These are phyloP conservation scores for Spinellus fusiger DNA, from an alignment of 192 early-diverging fungal species.

Conservation along the genomic window DNA sequence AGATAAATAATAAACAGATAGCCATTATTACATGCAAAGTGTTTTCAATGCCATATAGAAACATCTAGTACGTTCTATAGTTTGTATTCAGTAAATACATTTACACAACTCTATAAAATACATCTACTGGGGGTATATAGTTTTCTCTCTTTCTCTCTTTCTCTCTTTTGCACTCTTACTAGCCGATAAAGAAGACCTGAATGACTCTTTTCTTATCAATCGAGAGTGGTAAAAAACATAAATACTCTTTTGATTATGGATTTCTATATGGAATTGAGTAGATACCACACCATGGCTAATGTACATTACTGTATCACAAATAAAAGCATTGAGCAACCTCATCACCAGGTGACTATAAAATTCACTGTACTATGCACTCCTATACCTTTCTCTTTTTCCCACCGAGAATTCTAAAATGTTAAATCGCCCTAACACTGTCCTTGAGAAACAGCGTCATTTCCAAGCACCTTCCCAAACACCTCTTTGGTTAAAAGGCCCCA, in stretches of 20 bases:
- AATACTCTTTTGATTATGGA: neutral
- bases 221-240: neutral
- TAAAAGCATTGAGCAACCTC: neutral
- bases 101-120: no score
- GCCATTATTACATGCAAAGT: no score
- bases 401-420: slow-evolving; percentile 1
- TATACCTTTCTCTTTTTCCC: slow-evolving; percentile 8
- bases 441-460: slow-evolving; percentile 15
- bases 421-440: slow-evolving; percentile 13
- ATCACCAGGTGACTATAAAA: neutral
- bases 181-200: neutral
- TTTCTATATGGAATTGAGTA: no score
- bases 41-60: no score
- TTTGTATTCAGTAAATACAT: no score
- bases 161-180: neutral
- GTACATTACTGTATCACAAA: neutral
- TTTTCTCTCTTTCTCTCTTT: no score
- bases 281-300: no score
- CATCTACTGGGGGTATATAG: no score
- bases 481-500: slow-evolving; percentile 21
- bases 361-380: neutral
- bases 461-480: slow-evolving; percentile 15
- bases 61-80: no score
- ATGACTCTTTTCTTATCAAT: no score
- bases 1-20: no score